These are phyloP conservation scores for Calonectria multiphialidica DNA, from an alignment of 2,329 filamentous ascomycete genomes.

Conservation along the genomic window DNA sequence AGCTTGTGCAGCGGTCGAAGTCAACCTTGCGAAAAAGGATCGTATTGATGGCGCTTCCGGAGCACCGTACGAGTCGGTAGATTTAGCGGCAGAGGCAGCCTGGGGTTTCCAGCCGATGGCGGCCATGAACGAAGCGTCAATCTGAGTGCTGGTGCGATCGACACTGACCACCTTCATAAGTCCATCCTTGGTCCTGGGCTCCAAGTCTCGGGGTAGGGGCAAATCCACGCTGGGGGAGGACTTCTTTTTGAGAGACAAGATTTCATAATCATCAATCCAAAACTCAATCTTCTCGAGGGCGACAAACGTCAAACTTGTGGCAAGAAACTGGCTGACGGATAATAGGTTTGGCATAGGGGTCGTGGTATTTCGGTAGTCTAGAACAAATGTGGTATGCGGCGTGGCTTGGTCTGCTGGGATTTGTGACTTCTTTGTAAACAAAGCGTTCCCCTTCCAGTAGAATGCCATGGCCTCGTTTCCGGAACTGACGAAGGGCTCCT, in stretches of 20 bases:
- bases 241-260: conserved; percentile 86
- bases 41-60: conserved; percentile 72
- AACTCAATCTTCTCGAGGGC: conserved; percentile 89
- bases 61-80: conserved; percentile 62
- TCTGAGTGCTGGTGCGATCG: conserved; percentile 88
- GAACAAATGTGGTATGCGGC: conserved; percentile 87
- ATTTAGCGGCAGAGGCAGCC: conserved; percentile 54
- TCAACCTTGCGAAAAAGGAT: conserved; percentile 85
- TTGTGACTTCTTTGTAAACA: conserved; percentile 90
- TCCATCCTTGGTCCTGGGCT: conserved; percentile 85
- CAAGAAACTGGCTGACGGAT: conserved; percentile 90
- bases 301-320: conserved; percentile 96
- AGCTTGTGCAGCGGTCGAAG: conserved; percentile 65
- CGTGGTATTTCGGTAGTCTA: conserved; percentile 92
- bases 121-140: conserved; percentile 91
- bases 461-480: conserved; percentile 96
- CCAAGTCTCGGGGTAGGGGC: conserved; percentile 81
- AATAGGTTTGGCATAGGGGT: conserved; percentile 89
- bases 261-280: conserved; percentile 87
- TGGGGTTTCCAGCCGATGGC: conserved; percentile 86
- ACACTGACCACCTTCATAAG: conserved; percentile 89
- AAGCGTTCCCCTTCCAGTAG: conserved; percentile 98
- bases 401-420: conserved; percentile 76
- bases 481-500: conserved; percentile 96
- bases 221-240: conserved; percentile 82